Evolutionary conservation across 305 asterid genomes (phyloP), one percentile per base, ranked within the genome.

Genomic region (Fraxinus platypoda): DNA sequence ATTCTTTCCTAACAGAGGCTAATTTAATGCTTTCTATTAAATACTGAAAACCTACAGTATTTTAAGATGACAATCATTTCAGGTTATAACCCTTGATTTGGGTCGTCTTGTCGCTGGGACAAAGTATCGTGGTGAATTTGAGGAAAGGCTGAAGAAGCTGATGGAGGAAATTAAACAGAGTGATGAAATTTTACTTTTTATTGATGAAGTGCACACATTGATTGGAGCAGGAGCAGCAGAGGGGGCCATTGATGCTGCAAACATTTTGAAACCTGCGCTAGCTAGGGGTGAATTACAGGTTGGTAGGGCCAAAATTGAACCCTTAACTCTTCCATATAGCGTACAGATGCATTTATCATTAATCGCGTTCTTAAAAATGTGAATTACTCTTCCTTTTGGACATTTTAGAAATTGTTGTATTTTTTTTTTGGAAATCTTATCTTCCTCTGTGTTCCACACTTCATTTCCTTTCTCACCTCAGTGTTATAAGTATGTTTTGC

Each of bases 151-250:
- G 81, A 95, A 95, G 91, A 95, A 95, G 88, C 88, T 95, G 86
- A 94, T 94, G 98, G 98, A 95, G 90, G 99, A 95, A 87, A 95
- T 95, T 49, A 95, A 90, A 85, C 99, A 94, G 84, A 94, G 94
- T 77, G 95, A 94, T 72, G 98, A 96, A 76, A 94, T 94, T 81
- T 93, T 96, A 62, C 97, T 96, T 82, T 96, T 96, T 79, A 96
- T 96, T 17, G 99, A 94, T 86, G 99, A 96, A 89, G 98, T 96
- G 82, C 99, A 94, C 89, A 96, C 98, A 3, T 91, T 95, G 87
- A 93, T 95, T 84, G 99, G 98, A 78, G 99, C 98, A 12, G 99
- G 99, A 87, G 99, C 99, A 80, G 99, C 97, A 21, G 98, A 94
- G 88, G 99, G 99, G 80, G 98, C 98, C 31, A 95, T 94, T 78